Conservation (phyloP, 176 grass and related monocot species). For the Puya raimondii region DNA sequence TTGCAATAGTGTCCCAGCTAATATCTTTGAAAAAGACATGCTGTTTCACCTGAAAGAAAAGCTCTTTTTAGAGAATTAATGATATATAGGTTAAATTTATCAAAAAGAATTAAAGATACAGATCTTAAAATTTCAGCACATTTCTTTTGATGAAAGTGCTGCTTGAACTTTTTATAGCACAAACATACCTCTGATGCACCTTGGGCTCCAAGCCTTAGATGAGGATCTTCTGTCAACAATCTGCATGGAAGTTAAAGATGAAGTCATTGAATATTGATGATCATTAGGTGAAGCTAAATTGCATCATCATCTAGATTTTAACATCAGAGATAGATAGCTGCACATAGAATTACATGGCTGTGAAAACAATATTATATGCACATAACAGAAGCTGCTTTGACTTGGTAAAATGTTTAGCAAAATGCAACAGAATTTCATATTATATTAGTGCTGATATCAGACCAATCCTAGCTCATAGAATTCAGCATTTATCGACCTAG, state of each 20-base stretch:
- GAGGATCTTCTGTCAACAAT: conserved; percentile 97
- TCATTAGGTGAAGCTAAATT: neutral
- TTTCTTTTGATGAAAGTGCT: too few relatives aligned
- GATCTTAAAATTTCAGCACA: conserved; percentile 13
- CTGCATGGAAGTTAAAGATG: conserved; percentile 33
- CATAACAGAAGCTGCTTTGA: too few relatives aligned
- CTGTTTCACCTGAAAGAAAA: conserved; percentile 78
- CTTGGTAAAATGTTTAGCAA: too few relatives aligned
- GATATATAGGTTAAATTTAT: conserved; percentile 17
- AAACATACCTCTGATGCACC: conserved; percentile 83
- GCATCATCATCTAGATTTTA: neutral
- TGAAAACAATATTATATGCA: too few relatives aligned
- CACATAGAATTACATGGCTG: too few relatives aligned
- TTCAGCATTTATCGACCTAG: too few relatives aligned
- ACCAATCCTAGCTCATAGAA: too few relatives aligned
- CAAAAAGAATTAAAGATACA: neutral
- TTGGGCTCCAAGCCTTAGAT: conserved; percentile 84
- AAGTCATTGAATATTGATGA: neutral
- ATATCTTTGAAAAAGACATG: conserved; percentile 92
- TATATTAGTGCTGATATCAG: too few relatives aligned
- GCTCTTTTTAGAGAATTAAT: conserved; percentile 22
- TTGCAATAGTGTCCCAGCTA: conserved; percentile 92
- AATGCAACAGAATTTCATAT: too few relatives aligned
- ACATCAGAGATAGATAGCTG: too few relatives aligned
- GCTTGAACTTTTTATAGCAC: conserved; percentile 1